Evolutionary conservation across 1,139 yeast genomes (phyloP), one percentile per base, ranked within the genome.

Genomic region (Pichia sp.): DNA sequence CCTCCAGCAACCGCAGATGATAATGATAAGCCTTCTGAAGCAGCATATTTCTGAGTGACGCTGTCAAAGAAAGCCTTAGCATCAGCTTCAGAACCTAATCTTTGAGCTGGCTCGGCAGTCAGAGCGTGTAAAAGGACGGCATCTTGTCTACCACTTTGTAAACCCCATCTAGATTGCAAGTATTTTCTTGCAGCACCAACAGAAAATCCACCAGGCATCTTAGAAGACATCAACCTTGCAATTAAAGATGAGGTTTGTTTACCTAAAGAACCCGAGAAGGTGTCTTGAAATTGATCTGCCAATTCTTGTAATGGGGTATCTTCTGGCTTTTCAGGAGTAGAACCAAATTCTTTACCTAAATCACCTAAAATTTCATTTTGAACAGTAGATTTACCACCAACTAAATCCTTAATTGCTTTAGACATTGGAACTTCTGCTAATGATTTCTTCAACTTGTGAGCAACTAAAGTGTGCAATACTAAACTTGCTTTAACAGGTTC

Each of bases 131-230:
- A 72, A 59, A 91, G 72, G 37, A 81, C 86, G 40, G 94, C 74
- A 62, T 91, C 97, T 69, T 89, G 97, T 71, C 98, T 83, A 53
- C 96, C 96, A 36, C 84, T 49, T 49, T 84, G 95, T 57, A 91
- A 74, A 50, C 98, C 98, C 81, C 81, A 91, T 64, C 91, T 78
- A 34, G 89, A 63, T 67, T 84, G 89, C 62, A 91, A 75, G 67
- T 91, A 84, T 63, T 86, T 86, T 72, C 96, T 83, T 40, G 95
- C 95, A 51, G 74, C 68, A 49, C 96, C 83, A 55, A 88, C 82
- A 44, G 95, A 83, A 68, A 89, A 91, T 24, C 98, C 98, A 74
- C 98, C 98, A 45, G 98, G 97, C 97, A 91, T 91, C 71, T 91
- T 91, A 30, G 96, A 83, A 15, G 97, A 81, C 71, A 89, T 83